Evolutionary conservation across 2,329 filamentous ascomycete genomes (phyloP), one percentile per base, ranked within the genome.

Genomic region (Pyrenochaeta sp.): DNA sequence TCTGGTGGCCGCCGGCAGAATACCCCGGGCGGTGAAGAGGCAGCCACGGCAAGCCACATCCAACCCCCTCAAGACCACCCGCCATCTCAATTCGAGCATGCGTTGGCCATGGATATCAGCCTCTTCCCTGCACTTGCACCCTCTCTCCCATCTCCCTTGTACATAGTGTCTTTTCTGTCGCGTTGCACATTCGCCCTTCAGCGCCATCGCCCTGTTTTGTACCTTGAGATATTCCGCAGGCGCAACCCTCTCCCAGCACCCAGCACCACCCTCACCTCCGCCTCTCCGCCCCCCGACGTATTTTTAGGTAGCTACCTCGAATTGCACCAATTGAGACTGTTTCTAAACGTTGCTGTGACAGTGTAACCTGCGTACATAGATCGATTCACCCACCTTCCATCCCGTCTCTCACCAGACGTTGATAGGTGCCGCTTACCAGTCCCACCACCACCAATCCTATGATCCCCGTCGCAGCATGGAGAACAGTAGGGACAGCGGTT

Each of bases 401-500:
- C 55, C 56, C 51, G 32, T 51, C 54, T 44, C 30, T 49, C 52
- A 51, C 61, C 33, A 40, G 48, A 58, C 42, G 18, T 46, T 49
- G 50, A 45, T 55, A 51, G 58, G 58, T 45, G 45, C 44, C 59
- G 54, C 31, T 47, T 49, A 35, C 39, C 23, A 2, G 14, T 42
- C 39, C 30, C 54, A 55, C 51, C 52, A 49, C 30, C 39, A 21
- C 50, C 53, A 15, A 17, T 50, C 56, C 47, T 50, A 71, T 72
- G 65, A 58, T 40, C 61, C n/a, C 45, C 42, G 54, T 52, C 49
- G 45, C 63, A 66, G 35, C 40, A 74, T 74, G 72, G 70, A 74
- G 30, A 65, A 61, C 56, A 66, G 56, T 49, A 67, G 60, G 49
- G 66, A 61, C 55, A 67, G 58, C 58, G 66, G 50, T 44, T 58